Evolutionary conservation across 1,284 basidiomycete genomes (phyloP).

Genomic region (Microbotryum scabiosae): DNA sequence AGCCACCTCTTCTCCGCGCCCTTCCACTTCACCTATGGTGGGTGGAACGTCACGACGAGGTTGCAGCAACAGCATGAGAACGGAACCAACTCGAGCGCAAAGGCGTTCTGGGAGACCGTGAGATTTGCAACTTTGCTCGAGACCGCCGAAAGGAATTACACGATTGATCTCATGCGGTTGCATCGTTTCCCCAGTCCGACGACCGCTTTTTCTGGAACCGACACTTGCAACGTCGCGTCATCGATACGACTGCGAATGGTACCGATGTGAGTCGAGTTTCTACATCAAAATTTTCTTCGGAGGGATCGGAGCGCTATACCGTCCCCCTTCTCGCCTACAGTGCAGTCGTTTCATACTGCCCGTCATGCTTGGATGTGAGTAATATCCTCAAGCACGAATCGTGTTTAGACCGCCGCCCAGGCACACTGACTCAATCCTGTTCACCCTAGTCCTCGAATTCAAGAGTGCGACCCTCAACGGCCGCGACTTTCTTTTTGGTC

Average conservation of each 20-base stretch:
- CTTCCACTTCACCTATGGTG: slow-evolving; percentile 81
- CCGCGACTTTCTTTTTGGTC: slow-evolving; percentile 69
- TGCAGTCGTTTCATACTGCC: slow-evolving; percentile 82
- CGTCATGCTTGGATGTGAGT: slow-evolving; percentile 80
- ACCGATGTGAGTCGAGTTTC: slow-evolving; percentile 54
- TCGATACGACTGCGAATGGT: slow-evolving; percentile 52
- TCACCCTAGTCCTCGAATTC: slow-evolving; percentile 67
- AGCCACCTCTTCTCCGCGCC: slow-evolving; percentile 67
- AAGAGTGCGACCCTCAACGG: slow-evolving; percentile 69
- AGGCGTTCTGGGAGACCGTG: slow-evolving; percentile 57
- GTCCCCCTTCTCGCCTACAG: slow-evolving; percentile 42
- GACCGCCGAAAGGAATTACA: neutral
- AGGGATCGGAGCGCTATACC: neutral
- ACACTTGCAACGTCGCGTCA: slow-evolving; percentile 63
- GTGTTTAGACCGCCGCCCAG: too few relatives aligned
- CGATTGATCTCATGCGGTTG: neutral
- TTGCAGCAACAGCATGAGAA: slow-evolving; percentile 70
- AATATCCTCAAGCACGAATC: too few relatives aligned
- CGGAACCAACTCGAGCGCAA: slow-evolving; percentile 36
- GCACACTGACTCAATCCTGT: too few relatives aligned
- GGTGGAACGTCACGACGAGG: slow-evolving; percentile 77
- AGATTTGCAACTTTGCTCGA: slow-evolving; percentile 38
- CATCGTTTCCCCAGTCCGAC: slow-evolving; percentile 55
- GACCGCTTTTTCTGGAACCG: slow-evolving; percentile 99
- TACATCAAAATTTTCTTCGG: neutral